These are phyloP conservation scores for Candida quercuum DNA, from an alignment of 805 yeast species.

Conservation along the genomic window DNA sequence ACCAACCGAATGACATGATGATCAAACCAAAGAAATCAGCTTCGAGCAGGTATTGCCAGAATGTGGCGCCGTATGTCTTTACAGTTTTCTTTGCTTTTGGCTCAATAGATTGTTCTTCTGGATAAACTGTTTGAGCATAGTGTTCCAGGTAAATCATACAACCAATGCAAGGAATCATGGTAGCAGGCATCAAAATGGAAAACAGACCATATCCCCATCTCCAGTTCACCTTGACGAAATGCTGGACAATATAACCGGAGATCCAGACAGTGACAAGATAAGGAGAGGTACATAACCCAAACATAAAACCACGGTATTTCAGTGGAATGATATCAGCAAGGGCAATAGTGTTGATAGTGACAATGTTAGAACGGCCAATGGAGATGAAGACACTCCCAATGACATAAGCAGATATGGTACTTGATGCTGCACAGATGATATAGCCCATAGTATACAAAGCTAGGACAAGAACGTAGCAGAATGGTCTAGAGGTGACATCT, in stretches of 20 bases:
- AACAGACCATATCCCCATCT: conserved; percentile 51
- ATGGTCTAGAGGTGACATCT: conserved; percentile 35
- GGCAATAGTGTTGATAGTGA: conserved; percentile 28
- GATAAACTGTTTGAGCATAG: conserved; percentile 16
- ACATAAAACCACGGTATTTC: conserved; percentile 32
- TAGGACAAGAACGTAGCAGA: conserved; percentile 29
- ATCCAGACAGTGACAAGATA: conserved; percentile 37
- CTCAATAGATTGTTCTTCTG: neutral
- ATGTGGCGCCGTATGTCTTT: neutral
- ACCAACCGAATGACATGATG: conserved; percentile 33
- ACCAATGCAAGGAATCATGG: conserved; percentile 28
- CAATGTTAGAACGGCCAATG: conserved; percentile 33
- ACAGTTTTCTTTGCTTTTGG: neutral
- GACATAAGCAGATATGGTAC: conserved; percentile 30
- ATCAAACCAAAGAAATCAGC: conserved; percentile 35
- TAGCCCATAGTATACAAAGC: conserved; percentile 31
- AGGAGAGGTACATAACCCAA: conserved; percentile 33
- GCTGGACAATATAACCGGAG: conserved; percentile 32
- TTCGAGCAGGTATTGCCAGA: conserved; percentile 23
- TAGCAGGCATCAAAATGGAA: conserved; percentile 39
- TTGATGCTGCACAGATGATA: conserved; percentile 31
- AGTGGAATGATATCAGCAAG: conserved; percentile 35
- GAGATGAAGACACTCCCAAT: conserved; percentile 32
- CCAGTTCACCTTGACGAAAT: conserved; percentile 36
- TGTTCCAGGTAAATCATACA: conserved; percentile 29